Percentiles rank a stretch among this genome's conserved stretches.
These are phyloP conservation scores for Allomyces arbusculus DNA, from an alignment of 192 early-diverging fungal genomes.

Conservation along the genomic window DNA sequence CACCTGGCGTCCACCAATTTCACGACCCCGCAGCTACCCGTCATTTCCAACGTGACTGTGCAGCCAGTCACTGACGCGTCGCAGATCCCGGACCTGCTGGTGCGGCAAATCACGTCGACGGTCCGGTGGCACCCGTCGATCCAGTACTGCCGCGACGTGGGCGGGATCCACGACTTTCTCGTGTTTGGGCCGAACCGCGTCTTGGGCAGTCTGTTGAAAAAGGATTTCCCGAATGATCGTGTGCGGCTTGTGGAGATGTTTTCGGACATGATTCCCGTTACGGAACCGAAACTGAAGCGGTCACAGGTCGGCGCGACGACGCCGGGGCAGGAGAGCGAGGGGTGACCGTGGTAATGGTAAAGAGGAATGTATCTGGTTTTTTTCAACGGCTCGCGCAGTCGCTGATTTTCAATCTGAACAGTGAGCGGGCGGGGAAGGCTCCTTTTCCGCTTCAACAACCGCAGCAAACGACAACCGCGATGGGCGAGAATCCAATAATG, in stretches of 20 bases:
- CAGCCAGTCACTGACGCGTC: conserved; percentile 37
- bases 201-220: conserved; percentile 67
- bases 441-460: no score
- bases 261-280: conserved; percentile 4
- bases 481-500: no score
- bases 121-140: conserved; percentile 80
- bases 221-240: conserved; percentile 60
- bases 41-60: conserved; percentile 85
- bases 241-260: conserved; percentile 26
- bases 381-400: no score
- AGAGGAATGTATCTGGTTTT: no score
- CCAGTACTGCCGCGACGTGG: conserved; percentile 53
- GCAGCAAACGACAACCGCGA: no score
- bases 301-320: no score
- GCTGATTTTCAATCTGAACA: no score
- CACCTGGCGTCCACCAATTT: conserved; percentile 53
- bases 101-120: conserved; percentile 58
- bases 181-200: conserved; percentile 71
- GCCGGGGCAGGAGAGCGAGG: no score
- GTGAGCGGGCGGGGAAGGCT: no score
- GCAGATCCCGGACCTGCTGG: conserved; percentile 46
- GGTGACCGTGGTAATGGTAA: no score
- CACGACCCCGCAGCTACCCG: conserved; percentile 49
- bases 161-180: conserved; percentile 56
- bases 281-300: neutral